These are phyloP conservation scores for Cordyceps farinosa DNA, from an alignment of 2,329 filamentous ascomycete species.

Conservation along the genomic window DNA sequence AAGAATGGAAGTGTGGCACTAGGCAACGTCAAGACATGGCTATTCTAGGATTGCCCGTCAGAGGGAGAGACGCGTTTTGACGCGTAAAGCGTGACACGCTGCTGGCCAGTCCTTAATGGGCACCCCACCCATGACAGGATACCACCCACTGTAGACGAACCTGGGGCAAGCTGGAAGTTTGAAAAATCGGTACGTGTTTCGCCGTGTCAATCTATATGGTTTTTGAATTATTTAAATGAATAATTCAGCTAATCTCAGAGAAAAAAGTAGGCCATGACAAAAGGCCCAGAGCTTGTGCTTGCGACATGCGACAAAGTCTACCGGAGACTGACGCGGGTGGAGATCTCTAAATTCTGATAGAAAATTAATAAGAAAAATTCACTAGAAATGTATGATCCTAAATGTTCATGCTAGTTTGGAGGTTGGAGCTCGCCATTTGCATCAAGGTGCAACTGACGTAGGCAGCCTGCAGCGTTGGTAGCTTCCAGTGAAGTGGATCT, in stretches of 20 bases:
- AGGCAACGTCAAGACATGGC: constrained; percentile 3
- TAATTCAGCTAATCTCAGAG: not conserved
- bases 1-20: not conserved
- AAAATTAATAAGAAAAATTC: not conserved
- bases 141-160: constrained; percentile 9
- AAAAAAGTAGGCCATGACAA: too few species aligned
- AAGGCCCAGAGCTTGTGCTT: too few species aligned
- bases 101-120: constrained; percentile 30
- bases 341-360: too few species aligned
- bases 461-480: too few species aligned
- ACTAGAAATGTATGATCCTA: not conserved
- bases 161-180: not conserved
- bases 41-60: not conserved
- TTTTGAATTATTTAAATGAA: not conserved
- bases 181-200: not conserved
- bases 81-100: constrained; percentile 32
- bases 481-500: constrained; percentile 7
- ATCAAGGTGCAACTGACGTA: not conserved
- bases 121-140: constrained; percentile 14
- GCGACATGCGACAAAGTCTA: too few species aligned
- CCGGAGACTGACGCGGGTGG: too few species aligned
- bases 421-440: not conserved
- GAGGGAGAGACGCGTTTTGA: constrained; percentile 31
- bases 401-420: too few species aligned
- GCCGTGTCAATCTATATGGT: too few species aligned